Evolutionary conservation across 225 moss, liverwort and hornwort genomes (phyloP).

Genomic region (Pseudisothecium myosuroides): DNA sequence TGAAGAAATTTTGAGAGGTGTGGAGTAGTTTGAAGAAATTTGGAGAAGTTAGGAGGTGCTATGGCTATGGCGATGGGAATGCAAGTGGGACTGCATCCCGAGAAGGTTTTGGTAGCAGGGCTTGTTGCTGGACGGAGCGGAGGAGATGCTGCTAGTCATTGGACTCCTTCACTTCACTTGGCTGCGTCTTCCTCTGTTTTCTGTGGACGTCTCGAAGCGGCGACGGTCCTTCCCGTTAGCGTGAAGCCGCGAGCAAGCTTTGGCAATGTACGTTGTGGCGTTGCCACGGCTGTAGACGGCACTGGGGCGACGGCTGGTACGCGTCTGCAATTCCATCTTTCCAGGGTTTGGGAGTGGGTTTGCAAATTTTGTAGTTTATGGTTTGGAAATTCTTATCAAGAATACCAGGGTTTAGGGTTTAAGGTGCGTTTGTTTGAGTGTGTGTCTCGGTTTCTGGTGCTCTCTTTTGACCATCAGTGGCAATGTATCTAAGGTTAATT

Average conservation of each 20-base stretch:
- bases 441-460: not conserved
- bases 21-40: not conserved
- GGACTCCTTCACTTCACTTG: not conserved
- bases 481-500: not conserved
- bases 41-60: not conserved
- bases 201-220: not conserved
- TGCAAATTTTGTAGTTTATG: not conserved
- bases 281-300: constrained; percentile 4
- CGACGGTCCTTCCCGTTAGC: not conserved
- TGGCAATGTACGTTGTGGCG: constrained; percentile 15
- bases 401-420: constrained; percentile 8
- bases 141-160: not conserved
- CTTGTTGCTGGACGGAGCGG: not conserved
- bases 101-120: not conserved
- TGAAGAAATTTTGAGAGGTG: not conserved
- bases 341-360: not conserved
- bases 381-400: not conserved
- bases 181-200: constrained; percentile 9
- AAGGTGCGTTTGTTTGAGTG: not conserved
- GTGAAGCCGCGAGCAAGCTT: not conserved
- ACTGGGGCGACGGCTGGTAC: constrained; percentile 5
- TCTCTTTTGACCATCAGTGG: not conserved
- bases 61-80: constrained; percentile 26
- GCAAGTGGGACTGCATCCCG: constrained; percentile 7
- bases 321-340: not conserved